These are phyloP conservation scores for Didymella arachidicola DNA, from an alignment of 2,329 filamentous ascomycete genomes.

Conservation along the genomic window DNA sequence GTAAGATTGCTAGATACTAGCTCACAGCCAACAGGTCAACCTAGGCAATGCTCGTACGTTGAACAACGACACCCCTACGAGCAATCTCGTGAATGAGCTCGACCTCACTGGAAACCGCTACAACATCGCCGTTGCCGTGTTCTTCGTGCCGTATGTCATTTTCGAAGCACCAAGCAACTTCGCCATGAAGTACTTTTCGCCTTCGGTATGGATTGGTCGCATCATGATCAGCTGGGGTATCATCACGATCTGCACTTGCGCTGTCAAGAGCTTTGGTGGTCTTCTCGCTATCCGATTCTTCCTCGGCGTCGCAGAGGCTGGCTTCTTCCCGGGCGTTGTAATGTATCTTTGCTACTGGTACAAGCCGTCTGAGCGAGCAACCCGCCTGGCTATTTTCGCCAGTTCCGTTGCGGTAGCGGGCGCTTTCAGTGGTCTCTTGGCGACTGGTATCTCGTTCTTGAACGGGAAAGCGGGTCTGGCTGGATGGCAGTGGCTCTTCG, in stretches of 20 bases:
- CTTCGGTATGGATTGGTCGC: slow-evolving; percentile 41
- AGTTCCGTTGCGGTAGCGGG: slow-evolving; percentile 79
- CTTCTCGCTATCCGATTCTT: slow-evolving; percentile 61
- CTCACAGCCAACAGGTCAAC: slow-evolving; percentile 23
- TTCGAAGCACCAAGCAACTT: slow-evolving; percentile 69
- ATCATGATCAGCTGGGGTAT: slow-evolving; percentile 79
- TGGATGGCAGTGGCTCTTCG: slow-evolving; percentile 52
- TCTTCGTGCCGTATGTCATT: slow-evolving; percentile 62
- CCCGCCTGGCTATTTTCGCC: slow-evolving; percentile 80
- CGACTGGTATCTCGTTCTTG: slow-evolving; percentile 73
- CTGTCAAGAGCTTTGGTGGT: slow-evolving; percentile 66
- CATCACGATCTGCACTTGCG: slow-evolving; percentile 72
- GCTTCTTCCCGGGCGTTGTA: slow-evolving; percentile 68
- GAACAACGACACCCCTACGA: slow-evolving; percentile 28
- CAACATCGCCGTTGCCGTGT: slow-evolving; percentile 30
- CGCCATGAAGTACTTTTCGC: slow-evolving; percentile 49
- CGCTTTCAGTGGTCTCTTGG: slow-evolving; percentile 75
- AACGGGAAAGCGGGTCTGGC: slow-evolving; percentile 61
- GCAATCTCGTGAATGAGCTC: slow-evolving; percentile 30
- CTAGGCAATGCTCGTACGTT: slow-evolving; percentile 34
- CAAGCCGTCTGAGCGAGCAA: slow-evolving; percentile 75
- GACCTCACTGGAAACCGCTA: slow-evolving; percentile 26
- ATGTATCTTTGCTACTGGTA: slow-evolving; percentile 84
- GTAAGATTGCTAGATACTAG: too few species aligned
- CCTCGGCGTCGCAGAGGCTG: slow-evolving; percentile 74